Percentiles rank a stretch among this genome's conserved stretches.
Conservation (phyloP, 2,329 filamentous ascomycete species). For the Aspergillus sp. region DNA sequence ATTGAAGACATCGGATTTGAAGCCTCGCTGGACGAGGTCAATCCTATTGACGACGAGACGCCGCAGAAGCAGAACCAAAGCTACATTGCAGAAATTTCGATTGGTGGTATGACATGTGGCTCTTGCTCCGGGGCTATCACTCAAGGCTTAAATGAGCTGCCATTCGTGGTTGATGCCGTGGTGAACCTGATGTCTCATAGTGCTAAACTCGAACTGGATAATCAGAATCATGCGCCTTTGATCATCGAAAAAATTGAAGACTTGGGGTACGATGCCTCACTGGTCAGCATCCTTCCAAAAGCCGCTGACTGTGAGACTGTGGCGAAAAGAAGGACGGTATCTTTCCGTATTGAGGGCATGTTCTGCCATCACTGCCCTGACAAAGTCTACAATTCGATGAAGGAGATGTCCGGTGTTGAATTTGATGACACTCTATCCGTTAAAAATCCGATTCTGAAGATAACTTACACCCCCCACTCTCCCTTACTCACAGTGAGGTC, state of each 20-base stretch:
- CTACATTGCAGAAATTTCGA: constrained; percentile 48
- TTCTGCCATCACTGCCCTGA: constrained; percentile 72
- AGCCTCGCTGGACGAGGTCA: constrained; percentile 41
- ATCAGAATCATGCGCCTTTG: constrained; percentile 45
- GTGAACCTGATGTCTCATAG: constrained; percentile 55
- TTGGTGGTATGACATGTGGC: constrained; percentile 60
- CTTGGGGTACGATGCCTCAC: constrained; percentile 64
- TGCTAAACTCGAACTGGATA: constrained; percentile 50
- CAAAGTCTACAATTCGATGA: constrained; percentile 36
- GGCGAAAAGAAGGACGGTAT: constrained; percentile 54
- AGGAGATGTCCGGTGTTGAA: constrained; percentile 50
- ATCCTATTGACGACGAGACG: constrained; percentile 10
- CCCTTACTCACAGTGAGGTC: constrained; percentile 73
- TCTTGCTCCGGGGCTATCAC: constrained; percentile 54
- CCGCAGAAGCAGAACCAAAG: constrained; percentile 4
- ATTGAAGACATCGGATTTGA: constrained; percentile 54
- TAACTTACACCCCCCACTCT: constrained; percentile 68
- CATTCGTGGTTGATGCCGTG: constrained; percentile 49
- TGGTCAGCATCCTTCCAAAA: constrained; percentile 48
- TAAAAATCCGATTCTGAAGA: constrained; percentile 65
- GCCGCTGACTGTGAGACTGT: constrained; percentile 31
- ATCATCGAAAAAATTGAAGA: constrained; percentile 54
- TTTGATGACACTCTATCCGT: constrained; percentile 51
- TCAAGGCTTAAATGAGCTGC: constrained; percentile 45
- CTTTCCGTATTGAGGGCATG: constrained; percentile 69